Percentiles rank a stretch among this genome's conserved stretches.
Evolutionary conservation across 495 filamentous ascomycete species (phyloP).

Genomic region (Penicilliopsis zonata): DNA sequence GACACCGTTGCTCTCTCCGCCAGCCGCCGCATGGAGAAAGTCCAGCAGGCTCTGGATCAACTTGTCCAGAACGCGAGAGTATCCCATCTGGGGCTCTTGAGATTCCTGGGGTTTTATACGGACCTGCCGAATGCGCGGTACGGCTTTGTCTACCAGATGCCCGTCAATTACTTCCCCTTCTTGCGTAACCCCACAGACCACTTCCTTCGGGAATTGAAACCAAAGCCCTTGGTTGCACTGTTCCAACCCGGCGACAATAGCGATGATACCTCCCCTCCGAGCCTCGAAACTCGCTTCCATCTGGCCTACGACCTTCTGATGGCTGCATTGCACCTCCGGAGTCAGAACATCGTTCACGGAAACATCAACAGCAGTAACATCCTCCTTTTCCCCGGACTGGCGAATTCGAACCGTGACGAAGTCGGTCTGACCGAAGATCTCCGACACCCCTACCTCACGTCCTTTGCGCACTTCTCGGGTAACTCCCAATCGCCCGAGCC

Average conservation of each 20-base stretch:
- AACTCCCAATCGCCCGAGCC: slow-evolving; percentile 42
- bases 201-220: slow-evolving; percentile 26
- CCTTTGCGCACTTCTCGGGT: slow-evolving; percentile 68
- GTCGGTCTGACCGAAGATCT: slow-evolving; percentile 41
- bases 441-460: slow-evolving; percentile 62
- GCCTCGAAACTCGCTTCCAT: slow-evolving; percentile 69
- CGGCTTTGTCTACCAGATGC: slow-evolving; percentile 76
- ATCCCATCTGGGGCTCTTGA: slow-evolving; percentile 49
- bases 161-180: slow-evolving; percentile 41
- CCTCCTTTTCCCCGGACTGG: slow-evolving; percentile 54
- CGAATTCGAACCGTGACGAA: slow-evolving; percentile 26
- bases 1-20: slow-evolving; percentile 13
- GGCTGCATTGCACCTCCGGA: slow-evolving; percentile 64
- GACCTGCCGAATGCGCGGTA: slow-evolving; percentile 66
- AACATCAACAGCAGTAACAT: slow-evolving; percentile 74
- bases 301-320: slow-evolving; percentile 69
- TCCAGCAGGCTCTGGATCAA: slow-evolving; percentile 30
- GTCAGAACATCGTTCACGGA: slow-evolving; percentile 63
- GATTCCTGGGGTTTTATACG: slow-evolving; percentile 74
- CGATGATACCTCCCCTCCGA: slow-evolving; percentile 32
- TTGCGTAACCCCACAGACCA: slow-evolving; percentile 32
- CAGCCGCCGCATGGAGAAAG: slow-evolving; percentile 23
- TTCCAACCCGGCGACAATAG: slow-evolving; percentile 34
- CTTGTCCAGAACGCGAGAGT: slow-evolving; percentile 42
- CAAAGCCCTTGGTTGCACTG: slow-evolving; percentile 35